Percentiles rank a stretch among this genome's conserved stretches.
Evolutionary conservation across 1,139 yeast genomes (phyloP).

Genomic region (Zygoascus hellenicus): DNA sequence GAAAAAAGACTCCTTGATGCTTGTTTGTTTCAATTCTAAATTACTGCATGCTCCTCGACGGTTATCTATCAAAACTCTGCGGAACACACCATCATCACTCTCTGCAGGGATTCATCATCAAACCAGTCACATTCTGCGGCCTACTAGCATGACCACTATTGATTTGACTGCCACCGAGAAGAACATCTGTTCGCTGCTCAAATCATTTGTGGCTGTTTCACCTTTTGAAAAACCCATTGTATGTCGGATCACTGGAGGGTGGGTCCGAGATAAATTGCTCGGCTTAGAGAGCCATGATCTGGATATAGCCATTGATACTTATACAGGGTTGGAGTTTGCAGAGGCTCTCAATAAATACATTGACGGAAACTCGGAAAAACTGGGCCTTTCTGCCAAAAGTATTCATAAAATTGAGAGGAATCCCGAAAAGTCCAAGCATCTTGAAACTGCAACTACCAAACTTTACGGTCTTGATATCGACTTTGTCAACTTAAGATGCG

Average conservation of each 20-base stretch:
- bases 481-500: conserved; percentile 85
- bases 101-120: no score
- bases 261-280: conserved; percentile 93
- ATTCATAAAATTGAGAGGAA: conserved; percentile 84
- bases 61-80: no score
- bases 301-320: conserved; percentile 79
- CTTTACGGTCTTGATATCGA: conserved; percentile 78
- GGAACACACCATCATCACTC: no score
- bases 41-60: no score
- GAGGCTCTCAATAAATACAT: conserved; percentile 54
- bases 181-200: conserved; percentile 43
- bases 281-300: conserved; percentile 78
- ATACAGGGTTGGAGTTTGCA: conserved; percentile 87
- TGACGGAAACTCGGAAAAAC: conserved; percentile 30
- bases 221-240: conserved; percentile 35
- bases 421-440: conserved; percentile 91
- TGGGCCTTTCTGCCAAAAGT: conserved; percentile 44
- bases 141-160: conserved; percentile 24
- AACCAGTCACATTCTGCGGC: no score
- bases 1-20: no score
- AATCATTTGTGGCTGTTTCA: conserved; percentile 26
- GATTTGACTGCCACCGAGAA: conserved; percentile 44
- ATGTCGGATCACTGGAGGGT: conserved; percentile 91
- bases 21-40: no score
- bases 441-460: conserved; percentile 93